Evolutionary conservation across 495 filamentous ascomycete genomes (phyloP), one percentile per base, ranked within the genome.

Genomic region (Tuber microsphaerosporum): DNA sequence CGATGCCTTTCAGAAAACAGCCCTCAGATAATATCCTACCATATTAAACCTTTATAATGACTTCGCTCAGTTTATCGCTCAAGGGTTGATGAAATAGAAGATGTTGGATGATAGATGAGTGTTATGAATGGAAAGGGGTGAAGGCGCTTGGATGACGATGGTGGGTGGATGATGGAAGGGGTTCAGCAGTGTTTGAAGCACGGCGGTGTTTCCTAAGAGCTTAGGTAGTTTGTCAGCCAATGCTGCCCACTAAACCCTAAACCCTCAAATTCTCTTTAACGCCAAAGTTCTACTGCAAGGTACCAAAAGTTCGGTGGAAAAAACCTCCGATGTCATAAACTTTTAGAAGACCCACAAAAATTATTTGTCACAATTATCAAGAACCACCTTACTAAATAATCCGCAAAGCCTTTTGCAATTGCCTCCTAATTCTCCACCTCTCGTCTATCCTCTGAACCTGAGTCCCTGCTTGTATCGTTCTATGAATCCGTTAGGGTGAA

Each of bases 61-160:
- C 46, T 46, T 44, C 43, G 61, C 45, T 71, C 61, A 71, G 45
- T 71, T 79, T 79, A 42, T 46, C n/a, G 61, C 31, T 22, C 26
- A 48, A 44, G 45, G 48, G 34, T 68, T 34, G 56, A 44, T 73
- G 45, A 31, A 51, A 79, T 79, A 48, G 70, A 48, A 69, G 8
- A 2, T n/a, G 41, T 68, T 79, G 76, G 71, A 73, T 56, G 76
- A 79, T 73, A 79, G 77, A 79, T 79, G 77, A 42, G 78, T 65
- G 69, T 44, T 31, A 71, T 70, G 20, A 77, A 79, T 79, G 65
- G 70, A 51, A 68, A 75, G 48, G 43, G 69, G 43, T 48, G 69
- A 76, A 75, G 74, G 41, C 56, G 48, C 45, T 44, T 75, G 71
- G 74, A 74, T 73, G 77, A 70, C 70, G 76, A 75, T 79, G 71